Evolutionary conservation across 2,329 filamentous ascomycete species (phyloP).

Genomic region (Aspergillus sojae): DNA sequence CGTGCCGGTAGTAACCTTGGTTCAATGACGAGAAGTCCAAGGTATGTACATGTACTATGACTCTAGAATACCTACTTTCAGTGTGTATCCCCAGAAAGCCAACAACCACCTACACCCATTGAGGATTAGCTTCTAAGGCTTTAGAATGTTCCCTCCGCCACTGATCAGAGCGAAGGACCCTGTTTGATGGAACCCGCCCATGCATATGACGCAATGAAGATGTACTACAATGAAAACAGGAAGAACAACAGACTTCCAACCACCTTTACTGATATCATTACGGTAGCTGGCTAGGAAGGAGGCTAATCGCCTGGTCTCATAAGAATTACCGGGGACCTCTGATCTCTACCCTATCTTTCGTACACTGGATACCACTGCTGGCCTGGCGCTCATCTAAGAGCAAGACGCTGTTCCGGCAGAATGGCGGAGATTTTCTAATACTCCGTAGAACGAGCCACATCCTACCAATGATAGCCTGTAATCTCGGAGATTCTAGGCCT

Average conservation of each 20-base stretch:
- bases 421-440: not conserved
- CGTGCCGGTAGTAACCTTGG: not conserved
- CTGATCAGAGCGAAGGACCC: not conserved
- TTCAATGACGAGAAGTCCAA: not conserved
- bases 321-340: not conserved
- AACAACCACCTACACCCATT: not conserved
- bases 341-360: not conserved
- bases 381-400: not conserved
- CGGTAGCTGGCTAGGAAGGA: not conserved
- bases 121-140: not conserved
- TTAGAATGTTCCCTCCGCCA: not conserved
- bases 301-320: not conserved
- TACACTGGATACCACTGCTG: not conserved
- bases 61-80: not conserved
- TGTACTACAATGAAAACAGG: not conserved
- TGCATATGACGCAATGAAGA: not conserved
- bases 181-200: not conserved
- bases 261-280: not conserved
- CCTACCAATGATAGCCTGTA: not conserved
- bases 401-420: not conserved
- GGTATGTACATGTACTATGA: not conserved
- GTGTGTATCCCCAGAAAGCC: not conserved
- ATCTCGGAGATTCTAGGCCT: not conserved
- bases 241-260: too few species aligned
- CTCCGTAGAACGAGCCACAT: not conserved